These are phyloP conservation scores for Cystofilobasidium capitatum DNA, from an alignment of 768 basidiomycete species.

Conservation along the genomic window DNA sequence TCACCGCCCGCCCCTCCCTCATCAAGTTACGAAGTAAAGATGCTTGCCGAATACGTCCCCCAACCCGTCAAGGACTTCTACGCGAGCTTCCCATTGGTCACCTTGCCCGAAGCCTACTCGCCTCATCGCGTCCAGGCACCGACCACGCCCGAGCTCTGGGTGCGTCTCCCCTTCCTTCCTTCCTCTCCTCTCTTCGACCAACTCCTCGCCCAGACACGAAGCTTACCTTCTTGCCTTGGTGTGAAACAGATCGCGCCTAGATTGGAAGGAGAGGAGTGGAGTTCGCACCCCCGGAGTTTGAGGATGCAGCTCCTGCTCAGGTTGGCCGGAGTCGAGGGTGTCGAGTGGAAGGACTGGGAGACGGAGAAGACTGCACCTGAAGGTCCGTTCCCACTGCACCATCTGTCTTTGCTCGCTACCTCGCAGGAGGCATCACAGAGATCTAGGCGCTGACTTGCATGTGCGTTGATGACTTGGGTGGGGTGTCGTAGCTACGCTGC, in stretches of 20 bases:
- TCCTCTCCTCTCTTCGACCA: neutral
- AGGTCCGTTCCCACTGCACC: neutral
- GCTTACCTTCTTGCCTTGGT: neutral
- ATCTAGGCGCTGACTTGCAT: neutral
- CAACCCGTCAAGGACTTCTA: neutral
- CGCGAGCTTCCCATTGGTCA: neutral
- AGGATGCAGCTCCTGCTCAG: neutral
- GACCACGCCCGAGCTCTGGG: neutral
- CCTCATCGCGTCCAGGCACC: neutral
- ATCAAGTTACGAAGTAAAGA: too few relatives aligned
- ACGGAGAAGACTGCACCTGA: neutral
- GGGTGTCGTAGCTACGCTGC: neutral
- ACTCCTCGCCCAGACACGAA: neutral
- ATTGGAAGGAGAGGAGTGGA: neutral
- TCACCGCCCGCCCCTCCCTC: too few relatives aligned
- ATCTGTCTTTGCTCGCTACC: neutral
- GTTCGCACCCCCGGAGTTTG: neutral
- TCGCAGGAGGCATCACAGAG: neutral
- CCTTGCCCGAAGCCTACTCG: neutral
- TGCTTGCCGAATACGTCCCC: neutral
- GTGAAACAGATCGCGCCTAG: neutral
- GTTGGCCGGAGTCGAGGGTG: neutral
- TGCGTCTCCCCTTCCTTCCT: neutral
- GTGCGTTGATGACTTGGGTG: neutral
- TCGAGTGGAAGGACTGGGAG: conserved; percentile 2